Evolutionary conservation across 768 basidiomycete genomes (phyloP), one percentile per base, ranked within the genome.

Genomic region (Lentinula aciculospora): DNA sequence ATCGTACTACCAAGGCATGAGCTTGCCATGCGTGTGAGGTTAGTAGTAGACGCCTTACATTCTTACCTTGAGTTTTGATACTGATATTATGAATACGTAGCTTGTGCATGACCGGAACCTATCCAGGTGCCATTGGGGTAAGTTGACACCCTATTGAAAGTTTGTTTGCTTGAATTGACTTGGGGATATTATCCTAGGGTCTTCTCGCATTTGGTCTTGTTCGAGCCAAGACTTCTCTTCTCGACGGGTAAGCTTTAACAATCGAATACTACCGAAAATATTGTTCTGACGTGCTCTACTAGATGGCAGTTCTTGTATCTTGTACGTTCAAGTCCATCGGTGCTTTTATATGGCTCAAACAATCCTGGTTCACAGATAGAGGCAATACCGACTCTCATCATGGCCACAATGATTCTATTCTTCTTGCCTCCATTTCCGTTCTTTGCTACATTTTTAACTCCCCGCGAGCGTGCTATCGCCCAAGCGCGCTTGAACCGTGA

Each of bases 261-360:
- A 34, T 17, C 10, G 15, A 10, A 23, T 2, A 23, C 37, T 23
- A 13, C 13, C 15, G 23, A 21, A 12, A 2, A 42, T 25, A 3
- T 37, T 39, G 47, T 21, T 36, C 49, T 27, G n/a, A 29, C 48
- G 42, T 10, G 12, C 28, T 3, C 32, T 8, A 34, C 42, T 27
- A 81, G 81, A 55, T 84, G 81, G 82, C 82, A 84, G 61, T 84
- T 83, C 62, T 71, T 83, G 23, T 83, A 81, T 66, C 72, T 83
- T 15, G 80, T 81, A 59, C 32, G 29, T 27, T 50, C 4, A 40
- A 27, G 39, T 17, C 51, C 40, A 17, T 17, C 31, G 5, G 1
- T 2, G 10, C 19, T 12, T 19, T n/a, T n/a, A 13, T 48, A 7
- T 17, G 13, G 4, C 15, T 25, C 27, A 29, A 48, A 13, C 9